A percentile compares a stretch with the other conserved stretches of the same genome.
These are phyloP conservation scores for Chlamydomonas schloesseri DNA, from an alignment of 139 green algal genomes.

Conservation along the genomic window DNA sequence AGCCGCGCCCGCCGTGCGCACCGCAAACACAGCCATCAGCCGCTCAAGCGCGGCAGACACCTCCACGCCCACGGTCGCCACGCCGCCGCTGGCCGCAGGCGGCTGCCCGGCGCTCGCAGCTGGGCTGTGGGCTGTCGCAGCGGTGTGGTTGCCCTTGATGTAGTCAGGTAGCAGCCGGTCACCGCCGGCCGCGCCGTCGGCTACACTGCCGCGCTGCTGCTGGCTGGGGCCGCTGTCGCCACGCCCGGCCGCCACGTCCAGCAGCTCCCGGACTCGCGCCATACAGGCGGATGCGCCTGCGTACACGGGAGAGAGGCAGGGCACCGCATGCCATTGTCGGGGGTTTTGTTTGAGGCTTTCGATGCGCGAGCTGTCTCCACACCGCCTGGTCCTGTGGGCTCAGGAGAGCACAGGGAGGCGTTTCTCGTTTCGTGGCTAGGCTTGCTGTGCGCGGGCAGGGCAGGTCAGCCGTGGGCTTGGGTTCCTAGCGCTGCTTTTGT, in stretches of 20 bases:
- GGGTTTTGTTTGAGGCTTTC: neutral
- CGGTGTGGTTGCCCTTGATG: neutral
- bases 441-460: too few species aligned
- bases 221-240: neutral
- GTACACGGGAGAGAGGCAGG: neutral
- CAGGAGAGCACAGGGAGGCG: too few species aligned
- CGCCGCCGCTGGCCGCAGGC: neutral
- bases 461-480: too few species aligned
- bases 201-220: neutral
- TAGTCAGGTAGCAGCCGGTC: slow-evolving; percentile 8
- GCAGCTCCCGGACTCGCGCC: neutral
- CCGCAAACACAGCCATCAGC: slow-evolving; percentile 15
- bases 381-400: too few species aligned
- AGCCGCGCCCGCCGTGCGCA: slow-evolving; percentile 10
- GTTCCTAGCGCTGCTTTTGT: too few species aligned
- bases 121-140: neutral
- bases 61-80: neutral
- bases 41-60: slow-evolving; percentile 15
- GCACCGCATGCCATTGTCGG: too few species aligned
- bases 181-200: neutral
- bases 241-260: neutral
- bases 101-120: too few species aligned
- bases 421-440: too few species aligned
- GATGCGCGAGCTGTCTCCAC: too few species aligned
- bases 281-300: slow-evolving; percentile 30